These are phyloP conservation scores for Sporisorium reilianum DNA, from an alignment of 1,284 basidiomycete species.

Conservation along the genomic window DNA sequence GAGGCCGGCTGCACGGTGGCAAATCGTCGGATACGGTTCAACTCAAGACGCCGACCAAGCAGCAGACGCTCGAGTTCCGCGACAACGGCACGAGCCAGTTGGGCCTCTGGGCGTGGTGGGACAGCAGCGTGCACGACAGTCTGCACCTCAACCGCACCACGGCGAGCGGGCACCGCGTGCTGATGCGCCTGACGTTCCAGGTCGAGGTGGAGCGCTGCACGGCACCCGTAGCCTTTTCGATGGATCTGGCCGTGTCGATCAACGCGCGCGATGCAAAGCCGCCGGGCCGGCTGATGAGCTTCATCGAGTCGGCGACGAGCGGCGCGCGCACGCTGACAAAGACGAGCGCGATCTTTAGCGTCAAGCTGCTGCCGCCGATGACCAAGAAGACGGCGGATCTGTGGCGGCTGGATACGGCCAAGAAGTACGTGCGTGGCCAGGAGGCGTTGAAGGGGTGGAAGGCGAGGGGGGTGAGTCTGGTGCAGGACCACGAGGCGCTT, in stretches of 20 bases:
- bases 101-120: slow-evolving; percentile 77
- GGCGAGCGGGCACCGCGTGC: slow-evolving; percentile 79
- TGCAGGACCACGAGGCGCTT: slow-evolving; percentile 83
- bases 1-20: slow-evolving; percentile 83
- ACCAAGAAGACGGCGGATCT: slow-evolving; percentile 88
- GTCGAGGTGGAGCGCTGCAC: slow-evolving; percentile 85
- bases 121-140: slow-evolving; percentile 91
- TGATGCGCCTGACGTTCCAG: slow-evolving; percentile 82
- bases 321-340: slow-evolving; percentile 73
- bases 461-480: slow-evolving; percentile 84
- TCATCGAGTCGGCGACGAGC: slow-evolving; percentile 51
- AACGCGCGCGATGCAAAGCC: slow-evolving; percentile 86
- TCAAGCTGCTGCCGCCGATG: slow-evolving; percentile 84
- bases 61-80: slow-evolving; percentile 55
- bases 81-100: slow-evolving; percentile 58
- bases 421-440: slow-evolving; percentile 92
- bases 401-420: slow-evolving; percentile 92
- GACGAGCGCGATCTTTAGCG: slow-evolving; percentile 82
- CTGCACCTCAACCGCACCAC: slow-evolving; percentile 87
- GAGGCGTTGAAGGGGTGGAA: slow-evolving; percentile 85
- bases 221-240: slow-evolving; percentile 84
- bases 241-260: slow-evolving; percentile 89
- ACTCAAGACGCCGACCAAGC: slow-evolving; percentile 51
- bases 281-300: slow-evolving; percentile 81
- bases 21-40: slow-evolving; percentile 69